Base-by-base conservation (phyloP, 2,329 filamentous ascomycete genomes). In the Ilyonectria destructans region DNA sequence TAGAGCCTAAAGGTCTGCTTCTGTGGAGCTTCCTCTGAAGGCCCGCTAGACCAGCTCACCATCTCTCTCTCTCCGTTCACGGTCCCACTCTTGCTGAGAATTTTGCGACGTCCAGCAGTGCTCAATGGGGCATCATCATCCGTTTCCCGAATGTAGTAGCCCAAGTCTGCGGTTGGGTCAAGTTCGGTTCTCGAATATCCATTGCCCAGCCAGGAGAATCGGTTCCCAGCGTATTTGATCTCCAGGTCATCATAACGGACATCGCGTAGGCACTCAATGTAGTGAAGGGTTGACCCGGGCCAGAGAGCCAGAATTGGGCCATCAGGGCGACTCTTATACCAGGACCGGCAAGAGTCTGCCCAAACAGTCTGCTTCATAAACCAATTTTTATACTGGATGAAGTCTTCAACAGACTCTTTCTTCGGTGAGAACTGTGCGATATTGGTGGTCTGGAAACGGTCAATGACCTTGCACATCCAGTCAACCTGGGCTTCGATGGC, bases 381-480 rank as follows among this genome's bases (percentile, higher is more conserved):
- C 65, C 81, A 77, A 43, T 85, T 80, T 31, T 79, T 80, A 71
- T 85, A 84, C 4, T 78, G 78, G 64, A 85, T 81, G 75, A 89
- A 89, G 68, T 89, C 88, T 12, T 78, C 76, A 8, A 88, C 83
- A 1, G 83, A 85, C 19, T 82, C 81, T 1, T 78, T 73, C 71
- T 85, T 86, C 12, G 87, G 82, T 9, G 81, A 75, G 46, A 86
- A 82, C 5, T 81, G 78, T 6, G 76, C 74, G 62, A 88, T 84
- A 74, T 85, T 74, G 56, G 43, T 71, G 3, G 82, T 85, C 74
- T 87, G 83, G 71, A 82, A 85, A 45, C 84, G 82, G 75, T 86
- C 82, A 65, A 88, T 82, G 45, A 86, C 74, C 69, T 85, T 83
- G 70, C 83, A 81, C 69, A 87, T 82, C 77, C 86, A 87, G 69